A percentile compares a stretch with the other conserved stretches of the same genome.
Conservation (phyloP, 2,329 filamentous ascomycete genomes). For the Trichoderma koningiopsis region DNA sequence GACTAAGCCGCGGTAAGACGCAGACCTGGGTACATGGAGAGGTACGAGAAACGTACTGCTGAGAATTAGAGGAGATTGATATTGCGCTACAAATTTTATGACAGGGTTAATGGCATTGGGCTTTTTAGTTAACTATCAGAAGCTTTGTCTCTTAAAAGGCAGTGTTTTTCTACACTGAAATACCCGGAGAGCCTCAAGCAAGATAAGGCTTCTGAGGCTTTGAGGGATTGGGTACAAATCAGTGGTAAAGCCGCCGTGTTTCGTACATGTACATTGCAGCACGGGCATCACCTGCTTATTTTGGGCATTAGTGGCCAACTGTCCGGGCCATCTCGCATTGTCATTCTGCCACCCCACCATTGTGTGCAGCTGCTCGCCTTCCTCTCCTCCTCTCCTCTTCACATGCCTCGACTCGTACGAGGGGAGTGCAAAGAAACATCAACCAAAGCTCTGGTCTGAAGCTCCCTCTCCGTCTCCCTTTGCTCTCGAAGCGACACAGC, state of each 20-base stretch:
- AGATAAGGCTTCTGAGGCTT: not conserved
- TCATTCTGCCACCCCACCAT: not conserved
- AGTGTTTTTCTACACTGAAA: not conserved
- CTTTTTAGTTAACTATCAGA: not conserved
- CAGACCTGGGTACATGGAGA: not conserved
- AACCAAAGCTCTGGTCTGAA: not conserved
- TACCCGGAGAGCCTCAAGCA: not conserved
- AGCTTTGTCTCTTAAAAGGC: not conserved
- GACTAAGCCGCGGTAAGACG: not conserved
- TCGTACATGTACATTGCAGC: not conserved
- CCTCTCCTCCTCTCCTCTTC: not conserved
- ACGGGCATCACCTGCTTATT: slow-evolving; percentile 2
- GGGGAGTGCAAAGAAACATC: slow-evolving; percentile 7
- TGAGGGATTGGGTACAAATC: not conserved
- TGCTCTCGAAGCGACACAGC: not conserved
- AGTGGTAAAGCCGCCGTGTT: not conserved
- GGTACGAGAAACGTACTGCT: not conserved
- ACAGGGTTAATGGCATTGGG: not conserved
- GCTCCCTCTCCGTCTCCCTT: not conserved
- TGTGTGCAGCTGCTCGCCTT: not conserved
- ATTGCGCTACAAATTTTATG: not conserved
- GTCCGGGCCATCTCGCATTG: slow-evolving; percentile 2
- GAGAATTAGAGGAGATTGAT: not conserved
- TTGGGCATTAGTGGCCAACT: slow-evolving; percentile 2
- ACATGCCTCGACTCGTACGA: slow-evolving; percentile 15